Percentiles rank a stretch among this genome's conserved stretches.
Conservation (phyloP, 1,284 basidiomycete species). For the Leccinum griseonigrum region DNA sequence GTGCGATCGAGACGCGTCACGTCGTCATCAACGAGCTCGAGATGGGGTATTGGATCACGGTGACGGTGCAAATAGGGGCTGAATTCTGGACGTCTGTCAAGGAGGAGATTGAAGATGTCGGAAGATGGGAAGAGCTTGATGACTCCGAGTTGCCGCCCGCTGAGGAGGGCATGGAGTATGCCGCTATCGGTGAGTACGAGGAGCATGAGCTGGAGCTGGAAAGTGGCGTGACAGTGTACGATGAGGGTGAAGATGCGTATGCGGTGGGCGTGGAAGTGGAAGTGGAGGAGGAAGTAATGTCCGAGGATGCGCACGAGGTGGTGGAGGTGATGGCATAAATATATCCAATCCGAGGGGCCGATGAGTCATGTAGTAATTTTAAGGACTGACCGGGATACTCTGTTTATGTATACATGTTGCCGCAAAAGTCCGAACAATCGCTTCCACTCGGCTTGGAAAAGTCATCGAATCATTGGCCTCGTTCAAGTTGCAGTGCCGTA, state of each 20-base stretch:
- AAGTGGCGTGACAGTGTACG: neutral
- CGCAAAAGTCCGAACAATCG: too few relatives aligned
- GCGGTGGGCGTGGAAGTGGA: neutral
- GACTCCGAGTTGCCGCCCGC: neutral
- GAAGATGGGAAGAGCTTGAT: neutral
- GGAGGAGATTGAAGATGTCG: neutral
- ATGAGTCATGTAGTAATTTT: too few relatives aligned
- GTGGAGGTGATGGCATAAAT: too few relatives aligned
- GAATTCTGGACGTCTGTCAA: neutral
- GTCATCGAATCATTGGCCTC: too few relatives aligned
- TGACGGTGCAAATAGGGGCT: neutral
- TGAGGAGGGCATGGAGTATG: neutral
- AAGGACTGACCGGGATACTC: too few relatives aligned
- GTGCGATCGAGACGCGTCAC: conserved; percentile 4
- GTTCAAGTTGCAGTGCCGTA: too few relatives aligned
- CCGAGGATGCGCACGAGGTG: too few relatives aligned
- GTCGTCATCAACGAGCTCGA: conserved; percentile 14
- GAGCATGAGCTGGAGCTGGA: neutral
- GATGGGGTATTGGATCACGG: conserved; percentile 22
- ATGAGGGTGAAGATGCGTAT: neutral
- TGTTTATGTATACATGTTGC: too few relatives aligned
- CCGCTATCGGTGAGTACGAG: neutral
- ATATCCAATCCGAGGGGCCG: too few relatives aligned
- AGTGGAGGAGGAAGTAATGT: neutral
- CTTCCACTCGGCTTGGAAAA: too few relatives aligned